Evolutionary conservation across 805 yeast genomes (phyloP).

Genomic region (Yarrowia porcina): DNA sequence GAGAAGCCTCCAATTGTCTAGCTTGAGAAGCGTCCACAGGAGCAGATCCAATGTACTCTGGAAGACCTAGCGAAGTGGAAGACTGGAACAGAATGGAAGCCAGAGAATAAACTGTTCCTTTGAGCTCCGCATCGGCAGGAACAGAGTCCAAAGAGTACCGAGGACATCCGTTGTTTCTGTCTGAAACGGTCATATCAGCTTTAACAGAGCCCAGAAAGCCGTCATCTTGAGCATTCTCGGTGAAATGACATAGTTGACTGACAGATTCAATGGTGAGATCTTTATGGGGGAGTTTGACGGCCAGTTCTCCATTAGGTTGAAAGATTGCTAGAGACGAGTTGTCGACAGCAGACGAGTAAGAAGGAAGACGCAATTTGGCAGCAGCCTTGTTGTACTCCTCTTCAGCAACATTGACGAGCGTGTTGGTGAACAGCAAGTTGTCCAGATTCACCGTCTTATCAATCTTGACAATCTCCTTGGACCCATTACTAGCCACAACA

Average conservation of each 20-base stretch:
- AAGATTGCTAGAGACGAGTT: not conserved
- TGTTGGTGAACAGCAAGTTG: not conserved
- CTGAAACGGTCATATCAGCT: not conserved
- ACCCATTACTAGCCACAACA: not conserved
- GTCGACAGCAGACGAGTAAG: not conserved
- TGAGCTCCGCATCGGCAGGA: not conserved
- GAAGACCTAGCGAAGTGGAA: not conserved
- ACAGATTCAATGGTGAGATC: not conserved
- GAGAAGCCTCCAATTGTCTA: not conserved
- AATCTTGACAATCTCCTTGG: not conserved
- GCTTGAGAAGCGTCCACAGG: not conserved
- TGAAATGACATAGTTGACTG: not conserved
- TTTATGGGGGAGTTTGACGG: not conserved
- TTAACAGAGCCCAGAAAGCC: not conserved
- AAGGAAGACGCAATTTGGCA: not conserved
- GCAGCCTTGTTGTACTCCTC: conserved; percentile 3
- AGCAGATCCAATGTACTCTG: not conserved
- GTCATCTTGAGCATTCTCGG: not conserved
- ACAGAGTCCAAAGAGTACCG: conserved; percentile 7
- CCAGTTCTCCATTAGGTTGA: not conserved
- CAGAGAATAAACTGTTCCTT: not conserved
- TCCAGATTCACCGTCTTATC: not conserved
- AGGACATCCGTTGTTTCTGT: conserved; percentile 16
- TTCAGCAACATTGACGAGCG: not conserved
- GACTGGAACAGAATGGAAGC: conserved; percentile 20